Percentiles rank a stretch among this genome's conserved stretches.
These are phyloP conservation scores for Aspergillus viridinutans DNA, from an alignment of 2,329 filamentous ascomycete genomes.

Conservation along the genomic window DNA sequence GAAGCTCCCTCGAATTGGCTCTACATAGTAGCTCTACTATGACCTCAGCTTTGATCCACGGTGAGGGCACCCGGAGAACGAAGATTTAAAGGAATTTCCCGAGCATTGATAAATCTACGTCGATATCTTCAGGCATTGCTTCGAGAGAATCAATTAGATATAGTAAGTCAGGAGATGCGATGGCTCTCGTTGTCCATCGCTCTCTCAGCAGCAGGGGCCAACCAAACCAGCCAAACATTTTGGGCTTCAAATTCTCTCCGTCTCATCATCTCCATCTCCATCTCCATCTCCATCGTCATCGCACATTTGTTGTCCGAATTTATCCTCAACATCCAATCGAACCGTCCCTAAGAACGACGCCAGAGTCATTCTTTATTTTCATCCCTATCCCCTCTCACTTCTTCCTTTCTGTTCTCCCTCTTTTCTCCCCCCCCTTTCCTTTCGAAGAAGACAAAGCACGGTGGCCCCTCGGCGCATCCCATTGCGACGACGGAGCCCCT, in stretches of 20 bases:
- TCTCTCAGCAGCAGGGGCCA: neutral
- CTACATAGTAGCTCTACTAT: neutral
- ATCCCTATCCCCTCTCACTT: neutral
- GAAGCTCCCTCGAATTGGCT: neutral
- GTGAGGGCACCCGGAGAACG: neutral
- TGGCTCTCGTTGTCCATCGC: neutral
- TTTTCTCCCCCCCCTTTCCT: neutral
- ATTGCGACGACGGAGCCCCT: neutral
- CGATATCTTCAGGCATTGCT: neutral
- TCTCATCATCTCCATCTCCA: neutral
- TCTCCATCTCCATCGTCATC: neutral
- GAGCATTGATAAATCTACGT: neutral
- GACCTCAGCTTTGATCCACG: neutral
- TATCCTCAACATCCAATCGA: neutral
- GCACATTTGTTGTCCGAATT: constrained; percentile 4
- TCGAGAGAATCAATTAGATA: neutral
- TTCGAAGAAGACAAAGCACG: neutral
- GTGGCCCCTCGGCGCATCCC: neutral
- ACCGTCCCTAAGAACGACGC: neutral
- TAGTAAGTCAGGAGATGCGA: neutral
- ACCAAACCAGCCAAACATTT: neutral
- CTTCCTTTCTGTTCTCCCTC: neutral
- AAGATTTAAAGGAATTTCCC: neutral
- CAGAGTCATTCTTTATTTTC: neutral
- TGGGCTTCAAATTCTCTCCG: neutral